These are phyloP conservation scores for Collybia mongolica DNA, from an alignment of 768 basidiomycete genomes.

Conservation along the genomic window DNA sequence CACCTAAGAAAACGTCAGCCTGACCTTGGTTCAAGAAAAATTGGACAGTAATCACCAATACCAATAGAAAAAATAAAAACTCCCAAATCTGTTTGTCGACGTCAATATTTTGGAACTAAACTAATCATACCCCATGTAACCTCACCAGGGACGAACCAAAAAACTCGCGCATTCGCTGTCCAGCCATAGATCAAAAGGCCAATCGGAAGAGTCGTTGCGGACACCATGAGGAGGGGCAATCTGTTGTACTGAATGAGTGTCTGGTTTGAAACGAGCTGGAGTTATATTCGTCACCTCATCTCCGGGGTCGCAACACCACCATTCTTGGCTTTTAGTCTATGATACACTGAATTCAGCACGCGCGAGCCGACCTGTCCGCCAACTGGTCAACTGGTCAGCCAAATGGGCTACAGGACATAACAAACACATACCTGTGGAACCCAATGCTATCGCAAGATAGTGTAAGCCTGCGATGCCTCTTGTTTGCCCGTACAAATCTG, in stretches of 20 bases:
- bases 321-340: slow-evolving; percentile 41
- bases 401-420: slow-evolving; percentile 8
- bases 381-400: slow-evolving; percentile 13
- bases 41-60: slow-evolving; percentile 34
- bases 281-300: slow-evolving; percentile 31
- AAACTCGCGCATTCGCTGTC: slow-evolving; percentile 46
- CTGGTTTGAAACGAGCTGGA: neutral
- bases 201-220: slow-evolving; percentile 52
- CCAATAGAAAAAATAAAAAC: slow-evolving; percentile 48
- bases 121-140: neutral
- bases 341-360: slow-evolving; percentile 46
- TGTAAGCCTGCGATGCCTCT: slow-evolving; percentile 58
- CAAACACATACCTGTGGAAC: slow-evolving; percentile 40
- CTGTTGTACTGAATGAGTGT: slow-evolving; percentile 9
- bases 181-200: slow-evolving; percentile 67
- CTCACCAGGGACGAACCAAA: slow-evolving; percentile 61
- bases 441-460: slow-evolving; percentile 61
- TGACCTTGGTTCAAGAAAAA: neutral
- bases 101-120: neutral
- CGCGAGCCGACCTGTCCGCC: slow-evolving; percentile 41
- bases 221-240: slow-evolving; percentile 41
- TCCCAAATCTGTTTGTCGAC: slow-evolving; percentile 26
- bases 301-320: slow-evolving; percentile 57
- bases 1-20: slow-evolving; percentile 18
- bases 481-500: slow-evolving; percentile 42